These are phyloP conservation scores for Wickerhamiella infanticola DNA, from an alignment of 1,139 yeast species.

Conservation along the genomic window DNA sequence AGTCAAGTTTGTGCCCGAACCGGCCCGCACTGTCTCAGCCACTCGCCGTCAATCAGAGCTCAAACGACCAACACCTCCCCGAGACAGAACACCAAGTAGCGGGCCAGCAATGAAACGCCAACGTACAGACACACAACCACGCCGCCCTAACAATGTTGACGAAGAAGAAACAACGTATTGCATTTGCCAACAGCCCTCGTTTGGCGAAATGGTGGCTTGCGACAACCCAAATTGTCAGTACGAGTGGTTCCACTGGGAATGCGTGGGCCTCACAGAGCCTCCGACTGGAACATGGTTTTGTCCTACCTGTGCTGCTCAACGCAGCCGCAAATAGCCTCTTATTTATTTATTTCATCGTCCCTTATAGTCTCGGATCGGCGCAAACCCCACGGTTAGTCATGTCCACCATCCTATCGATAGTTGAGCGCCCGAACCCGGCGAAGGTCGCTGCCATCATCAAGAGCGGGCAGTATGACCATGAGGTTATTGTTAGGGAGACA, in stretches of 20 bases:
- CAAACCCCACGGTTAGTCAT: neutral
- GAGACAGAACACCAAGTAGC: neutral
- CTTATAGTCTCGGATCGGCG: neutral
- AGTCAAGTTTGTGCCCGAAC: neutral
- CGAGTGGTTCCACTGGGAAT: slow-evolving; percentile 96
- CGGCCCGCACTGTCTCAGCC: neutral
- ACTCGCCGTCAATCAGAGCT: neutral
- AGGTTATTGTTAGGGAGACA: neutral
- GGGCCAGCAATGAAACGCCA: slow-evolving; percentile 2
- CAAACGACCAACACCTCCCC: neutral
- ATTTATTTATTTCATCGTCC: neutral
- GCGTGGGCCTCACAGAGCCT: slow-evolving; percentile 77
- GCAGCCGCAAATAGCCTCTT: neutral
- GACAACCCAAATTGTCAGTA: slow-evolving; percentile 86
- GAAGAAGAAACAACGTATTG: slow-evolving; percentile 36
- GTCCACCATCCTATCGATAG: neutral
- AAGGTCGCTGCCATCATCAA: slow-evolving; percentile 1
- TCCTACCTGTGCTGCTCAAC: slow-evolving; percentile 47
- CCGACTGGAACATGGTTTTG: slow-evolving; percentile 98
- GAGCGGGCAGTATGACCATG: slow-evolving; percentile 1
- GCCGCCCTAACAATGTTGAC: slow-evolving; percentile 4
- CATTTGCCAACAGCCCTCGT: slow-evolving; percentile 90
- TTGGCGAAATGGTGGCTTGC: slow-evolving; percentile 98
- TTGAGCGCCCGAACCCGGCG: neutral
- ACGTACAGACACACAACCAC: neutral